Evolutionary conservation across 2,329 filamentous ascomycete species (phyloP).

Genomic region (Pseudogymnoascus sp.): DNA sequence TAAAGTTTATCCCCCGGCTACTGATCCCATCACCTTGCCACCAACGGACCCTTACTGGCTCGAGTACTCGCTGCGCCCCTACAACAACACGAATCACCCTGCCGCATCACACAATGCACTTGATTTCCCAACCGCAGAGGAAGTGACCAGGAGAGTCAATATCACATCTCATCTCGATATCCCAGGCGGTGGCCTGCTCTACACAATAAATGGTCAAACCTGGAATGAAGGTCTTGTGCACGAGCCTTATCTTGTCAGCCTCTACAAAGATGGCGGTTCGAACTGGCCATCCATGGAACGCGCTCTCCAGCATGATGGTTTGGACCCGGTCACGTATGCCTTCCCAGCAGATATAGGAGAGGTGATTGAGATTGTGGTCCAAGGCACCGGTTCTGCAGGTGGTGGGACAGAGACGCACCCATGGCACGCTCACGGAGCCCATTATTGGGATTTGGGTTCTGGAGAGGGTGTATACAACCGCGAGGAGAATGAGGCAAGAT

Average conservation of each 20-base stretch:
- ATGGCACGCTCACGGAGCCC: constrained; percentile 20
- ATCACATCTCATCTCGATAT: constrained; percentile 25
- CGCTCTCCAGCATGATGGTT: constrained; percentile 36
- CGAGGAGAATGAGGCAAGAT: constrained; percentile 32
- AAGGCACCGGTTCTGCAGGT: constrained; percentile 33
- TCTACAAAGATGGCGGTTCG: constrained; percentile 34
- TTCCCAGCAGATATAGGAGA: constrained; percentile 42
- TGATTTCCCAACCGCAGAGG: constrained; percentile 26
- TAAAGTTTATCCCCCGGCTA: constrained; percentile 19
- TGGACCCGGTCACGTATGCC: constrained; percentile 35
- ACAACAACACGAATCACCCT: background rate
- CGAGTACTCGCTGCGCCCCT: constrained; percentile 31
- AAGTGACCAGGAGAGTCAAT: constrained; percentile 33
- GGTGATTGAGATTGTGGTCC: constrained; percentile 40
- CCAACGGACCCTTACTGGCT: constrained; percentile 24
- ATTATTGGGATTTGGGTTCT: constrained; percentile 37
- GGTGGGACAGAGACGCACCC: constrained; percentile 37
- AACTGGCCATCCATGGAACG: constrained; percentile 37
- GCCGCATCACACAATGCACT: constrained; percentile 9
- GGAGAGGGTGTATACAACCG: constrained; percentile 41
- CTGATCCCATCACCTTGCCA: constrained; percentile 23
- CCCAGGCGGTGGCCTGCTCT: constrained; percentile 13
- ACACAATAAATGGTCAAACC: constrained; percentile 29
- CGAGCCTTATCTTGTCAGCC: constrained; percentile 39
- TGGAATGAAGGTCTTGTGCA: constrained; percentile 30